A percentile compares a stretch with the other conserved stretches of the same genome.
Conservation (phyloP, 1,284 basidiomycete genomes). For the Chiua sp. region DNA sequence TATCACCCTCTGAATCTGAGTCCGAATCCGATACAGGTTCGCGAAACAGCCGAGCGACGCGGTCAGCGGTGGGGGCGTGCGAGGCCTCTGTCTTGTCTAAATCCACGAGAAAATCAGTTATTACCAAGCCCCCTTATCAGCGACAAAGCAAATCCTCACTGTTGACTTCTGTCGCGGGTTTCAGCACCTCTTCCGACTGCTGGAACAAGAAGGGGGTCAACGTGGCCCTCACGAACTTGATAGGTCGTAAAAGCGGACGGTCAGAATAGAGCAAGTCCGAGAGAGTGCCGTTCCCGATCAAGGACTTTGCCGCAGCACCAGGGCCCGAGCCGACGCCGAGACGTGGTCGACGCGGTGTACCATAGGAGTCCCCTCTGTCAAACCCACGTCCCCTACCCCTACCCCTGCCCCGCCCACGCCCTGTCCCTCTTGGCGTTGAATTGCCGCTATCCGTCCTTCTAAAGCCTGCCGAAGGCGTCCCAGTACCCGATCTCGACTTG, state of each 20-base stretch:
- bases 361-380: not conserved
- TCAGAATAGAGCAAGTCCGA: slow-evolving; percentile 61
- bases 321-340: slow-evolving; percentile 2
- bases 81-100: slow-evolving; percentile 53
- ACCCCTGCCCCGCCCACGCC: slow-evolving; percentile 23
- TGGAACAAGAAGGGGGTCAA: slow-evolving; percentile 63
- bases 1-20: slow-evolving; percentile 26
- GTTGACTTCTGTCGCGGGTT: slow-evolving; percentile 56
- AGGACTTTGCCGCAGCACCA: not conserved
- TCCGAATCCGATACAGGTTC: slow-evolving; percentile 32
- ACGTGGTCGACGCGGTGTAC: not conserved
- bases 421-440: slow-evolving; percentile 23
- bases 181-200: slow-evolving; percentile 68
- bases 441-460: slow-evolving; percentile 18
- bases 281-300: slow-evolving; percentile 43
- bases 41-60: slow-evolving; percentile 63
- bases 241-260: slow-evolving; percentile 64
- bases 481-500: slow-evolving; percentile 13
- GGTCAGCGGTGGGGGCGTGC: slow-evolving; percentile 69
- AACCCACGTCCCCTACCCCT: slow-evolving; percentile 25
- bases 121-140: not conserved
- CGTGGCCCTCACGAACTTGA: slow-evolving; percentile 69
- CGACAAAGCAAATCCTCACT: slow-evolving; percentile 43
- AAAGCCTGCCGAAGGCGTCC: slow-evolving; percentile 15
- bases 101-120: not conserved